Base-by-base conservation (phyloP, 257 asterid species). In the Ajuga chamaepitys region DNA sequence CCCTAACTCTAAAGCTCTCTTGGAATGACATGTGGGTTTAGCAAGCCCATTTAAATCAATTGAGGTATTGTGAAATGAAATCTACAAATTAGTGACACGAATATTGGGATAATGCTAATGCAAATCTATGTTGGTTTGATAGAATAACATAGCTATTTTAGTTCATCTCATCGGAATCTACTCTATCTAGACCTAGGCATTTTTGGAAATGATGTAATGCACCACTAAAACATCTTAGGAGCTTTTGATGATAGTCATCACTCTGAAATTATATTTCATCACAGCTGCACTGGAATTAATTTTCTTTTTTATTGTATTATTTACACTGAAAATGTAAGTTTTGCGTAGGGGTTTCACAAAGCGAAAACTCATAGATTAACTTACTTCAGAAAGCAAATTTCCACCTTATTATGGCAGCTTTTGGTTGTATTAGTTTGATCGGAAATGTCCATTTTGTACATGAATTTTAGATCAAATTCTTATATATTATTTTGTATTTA, bases 21-120 rank as follows among this genome's bases (percentile, higher is more conserved):
- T 34, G 44, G 57, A 54, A 45, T 37, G 37, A 54, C 35, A 53
- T 66, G 54, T 21, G 70, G 14, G 56, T 9, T 70, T n/a, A 22
- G 28, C 46, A 47, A 47, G 32, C 58, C 60, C 50, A 25, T 62
- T 61, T 14, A 60, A 22, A 20, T 51, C 46, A 38, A 40, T 34
- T 40, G 8, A 30, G 45, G 37, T 5, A 3, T 62, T 11, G 30
- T 59, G 28, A 24, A 61, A 55, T 55, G 51, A 28, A 34, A 56
- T 57, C 37, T 37, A 30, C 48, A 35, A 9, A 24, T 21, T 18
- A 4, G 20, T 13, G 58, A 26, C 3, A 32, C 42, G 41, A 6
- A 20, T 55, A 7, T 58, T 30, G 56, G 54, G 22, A 28, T 45
- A 24, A 16, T 46, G 38, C 17, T 35, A 46, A 34, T 37, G 62